These are phyloP conservation scores for Pezicula neosporulosa DNA, from an alignment of 2,329 filamentous ascomycete species.

Conservation along the genomic window DNA sequence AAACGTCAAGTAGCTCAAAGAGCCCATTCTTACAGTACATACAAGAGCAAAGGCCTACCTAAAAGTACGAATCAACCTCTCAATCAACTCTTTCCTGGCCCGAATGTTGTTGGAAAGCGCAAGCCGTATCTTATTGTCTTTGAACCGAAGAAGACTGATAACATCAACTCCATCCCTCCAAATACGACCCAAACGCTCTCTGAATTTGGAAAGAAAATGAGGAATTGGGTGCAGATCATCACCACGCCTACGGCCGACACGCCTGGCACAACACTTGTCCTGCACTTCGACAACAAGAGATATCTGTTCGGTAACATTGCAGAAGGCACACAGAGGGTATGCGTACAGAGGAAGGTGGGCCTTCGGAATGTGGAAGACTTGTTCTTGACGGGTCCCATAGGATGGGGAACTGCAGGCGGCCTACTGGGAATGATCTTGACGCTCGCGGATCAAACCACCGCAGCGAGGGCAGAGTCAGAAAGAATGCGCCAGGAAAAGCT, in stretches of 20 bases:
- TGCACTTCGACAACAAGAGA: slow-evolving; percentile 77
- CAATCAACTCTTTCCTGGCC: not conserved
- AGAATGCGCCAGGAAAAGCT: slow-evolving; percentile 33
- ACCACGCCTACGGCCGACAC: slow-evolving; percentile 87
- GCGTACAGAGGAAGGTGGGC: slow-evolving; percentile 51
- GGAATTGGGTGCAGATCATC: slow-evolving; percentile 69
- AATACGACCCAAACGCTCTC: not conserved
- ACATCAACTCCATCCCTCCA: slow-evolving; percentile 1
- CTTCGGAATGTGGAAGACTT: slow-evolving; percentile 68
- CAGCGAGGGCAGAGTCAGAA: slow-evolving; percentile 41
- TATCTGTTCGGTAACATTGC: slow-evolving; percentile 82
- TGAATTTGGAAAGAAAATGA: slow-evolving; percentile 49
- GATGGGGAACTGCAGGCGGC: slow-evolving; percentile 77
- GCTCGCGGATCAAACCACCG: slow-evolving; percentile 63
- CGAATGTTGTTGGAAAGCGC: no score
- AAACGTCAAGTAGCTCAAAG: no score
- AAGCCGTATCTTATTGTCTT: slow-evolving; percentile 2
- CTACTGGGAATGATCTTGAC: slow-evolving; percentile 83
- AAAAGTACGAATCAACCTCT: not conserved
- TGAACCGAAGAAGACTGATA: slow-evolving; percentile 2
- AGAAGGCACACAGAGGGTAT: slow-evolving; percentile 84
- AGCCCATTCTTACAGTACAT: no score
- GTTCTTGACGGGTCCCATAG: slow-evolving; percentile 75
- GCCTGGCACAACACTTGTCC: slow-evolving; percentile 69
- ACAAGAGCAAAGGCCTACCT: not conserved